Evolutionary conservation across 164 flowering plant species (phyloP).

Genomic region (Tetracentron sinense): DNA sequence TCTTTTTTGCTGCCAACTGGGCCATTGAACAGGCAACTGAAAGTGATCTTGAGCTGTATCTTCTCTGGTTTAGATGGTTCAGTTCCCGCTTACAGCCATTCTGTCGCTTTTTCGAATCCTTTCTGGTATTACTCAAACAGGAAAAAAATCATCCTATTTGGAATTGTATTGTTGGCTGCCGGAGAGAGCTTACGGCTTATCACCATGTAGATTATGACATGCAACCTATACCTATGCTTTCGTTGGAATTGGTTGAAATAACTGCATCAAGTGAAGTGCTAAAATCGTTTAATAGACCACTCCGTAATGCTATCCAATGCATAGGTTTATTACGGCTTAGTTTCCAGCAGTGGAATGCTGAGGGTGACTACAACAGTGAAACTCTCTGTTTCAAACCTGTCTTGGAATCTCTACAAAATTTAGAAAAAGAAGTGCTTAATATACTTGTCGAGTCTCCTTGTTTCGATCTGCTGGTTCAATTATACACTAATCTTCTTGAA

Average conservation of each 20-base stretch:
- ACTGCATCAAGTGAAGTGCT: slow-evolving; percentile 20
- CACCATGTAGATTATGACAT: slow-evolving; percentile 19
- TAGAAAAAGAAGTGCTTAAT: slow-evolving; percentile 61
- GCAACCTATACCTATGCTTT: slow-evolving; percentile 49
- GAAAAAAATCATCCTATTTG: slow-evolving; percentile 66
- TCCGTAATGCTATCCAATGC: slow-evolving; percentile 48
- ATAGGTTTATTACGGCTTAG: slow-evolving; percentile 41
- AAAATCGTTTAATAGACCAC: slow-evolving; percentile 16
- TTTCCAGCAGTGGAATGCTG: slow-evolving; percentile 64
- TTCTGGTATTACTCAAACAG: slow-evolving; percentile 30
- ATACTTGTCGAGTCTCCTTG: slow-evolving; percentile 40
- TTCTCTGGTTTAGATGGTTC: slow-evolving; percentile 58
- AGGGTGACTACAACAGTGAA: slow-evolving; percentile 25
- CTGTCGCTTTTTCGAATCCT: slow-evolving; percentile 39
- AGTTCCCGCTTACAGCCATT: slow-evolving; percentile 38
- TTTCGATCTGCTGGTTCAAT: slow-evolving; percentile 42
- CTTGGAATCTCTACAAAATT: slow-evolving; percentile 36
- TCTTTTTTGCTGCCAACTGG: slow-evolving; percentile 84
- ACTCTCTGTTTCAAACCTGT: slow-evolving; percentile 23
- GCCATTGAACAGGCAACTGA: slow-evolving; percentile 72
- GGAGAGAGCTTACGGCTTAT: slow-evolving; percentile 36
- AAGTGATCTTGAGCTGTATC: slow-evolving; percentile 54
- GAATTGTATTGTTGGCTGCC: slow-evolving; percentile 34
- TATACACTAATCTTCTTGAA: slow-evolving; percentile 52
- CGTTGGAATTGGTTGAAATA: slow-evolving; percentile 44